These are phyloP conservation scores for Wickerhamiella galacta DNA, from an alignment of 805 yeast species.

Conservation along the genomic window DNA sequence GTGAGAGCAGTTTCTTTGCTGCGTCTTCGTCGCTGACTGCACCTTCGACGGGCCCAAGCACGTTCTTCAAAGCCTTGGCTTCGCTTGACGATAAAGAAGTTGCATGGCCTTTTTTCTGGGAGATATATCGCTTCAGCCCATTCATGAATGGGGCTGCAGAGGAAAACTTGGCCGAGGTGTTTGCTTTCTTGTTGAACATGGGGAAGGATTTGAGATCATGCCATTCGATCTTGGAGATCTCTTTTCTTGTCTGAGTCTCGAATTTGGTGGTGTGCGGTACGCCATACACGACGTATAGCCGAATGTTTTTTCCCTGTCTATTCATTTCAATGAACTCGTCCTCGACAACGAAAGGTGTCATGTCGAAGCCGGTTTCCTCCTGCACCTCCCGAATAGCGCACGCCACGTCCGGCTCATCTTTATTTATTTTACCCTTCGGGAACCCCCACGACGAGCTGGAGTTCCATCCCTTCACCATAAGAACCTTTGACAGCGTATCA, in stretches of 20 bases:
- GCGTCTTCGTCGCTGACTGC: constrained; percentile 8
- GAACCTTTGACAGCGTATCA: constrained; percentile 44
- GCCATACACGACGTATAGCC: constrained; percentile 59
- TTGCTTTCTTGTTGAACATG: constrained; percentile 13
- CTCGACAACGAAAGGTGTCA: constrained; percentile 46
- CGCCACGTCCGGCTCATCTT: constrained; percentile 71
- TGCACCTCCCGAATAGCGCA: constrained; percentile 86
- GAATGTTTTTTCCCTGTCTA: constrained; percentile 66
- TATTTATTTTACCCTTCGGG: constrained; percentile 92
- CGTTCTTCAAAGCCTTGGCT: constrained; percentile 17
- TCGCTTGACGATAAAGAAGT: constrained; percentile 16
- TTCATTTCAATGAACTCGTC: constrained; percentile 68
- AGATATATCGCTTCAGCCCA: constrained; percentile 20
- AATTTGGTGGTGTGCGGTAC: constrained; percentile 67
- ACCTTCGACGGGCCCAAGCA: constrained; percentile 14
- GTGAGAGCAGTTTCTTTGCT: constrained; percentile 8
- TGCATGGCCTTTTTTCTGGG: constrained; percentile 17
- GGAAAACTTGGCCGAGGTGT: constrained; percentile 15
- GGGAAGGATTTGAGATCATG: constrained; percentile 21
- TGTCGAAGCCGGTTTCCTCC: constrained; percentile 90
- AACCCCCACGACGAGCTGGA: constrained; percentile 73
- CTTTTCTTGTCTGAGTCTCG: constrained; percentile 71
- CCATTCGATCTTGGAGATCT: constrained; percentile 77
- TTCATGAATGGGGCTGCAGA: constrained; percentile 25
- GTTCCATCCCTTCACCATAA: constrained; percentile 75